Conservation (phyloP, 2,329 filamentous ascomycete species). For the Tolypocladium ophioglossoides region DNA sequence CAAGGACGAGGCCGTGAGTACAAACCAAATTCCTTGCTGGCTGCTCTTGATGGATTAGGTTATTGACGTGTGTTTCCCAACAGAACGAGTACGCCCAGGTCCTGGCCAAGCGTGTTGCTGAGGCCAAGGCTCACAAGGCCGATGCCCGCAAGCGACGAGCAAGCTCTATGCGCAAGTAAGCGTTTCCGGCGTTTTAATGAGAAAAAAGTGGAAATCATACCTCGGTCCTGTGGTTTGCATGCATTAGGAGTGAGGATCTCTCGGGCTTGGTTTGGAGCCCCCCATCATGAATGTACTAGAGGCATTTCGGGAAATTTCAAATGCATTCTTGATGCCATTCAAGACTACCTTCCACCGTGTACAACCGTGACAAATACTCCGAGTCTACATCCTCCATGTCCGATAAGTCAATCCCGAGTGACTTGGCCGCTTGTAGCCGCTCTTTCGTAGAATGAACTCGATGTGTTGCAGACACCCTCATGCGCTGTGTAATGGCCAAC, state of each 20-base stretch:
- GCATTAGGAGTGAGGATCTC: slow-evolving; percentile 29
- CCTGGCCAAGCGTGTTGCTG: slow-evolving; percentile 91
- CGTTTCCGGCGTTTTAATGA: slow-evolving; percentile 22
- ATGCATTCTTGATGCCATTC: slow-evolving; percentile 16
- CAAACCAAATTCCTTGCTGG: not conserved
- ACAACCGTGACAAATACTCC: not conserved
- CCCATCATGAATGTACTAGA: slow-evolving; percentile 26
- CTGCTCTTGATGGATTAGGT: not conserved
- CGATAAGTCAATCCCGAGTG: no score
- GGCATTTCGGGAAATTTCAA: slow-evolving; percentile 23
- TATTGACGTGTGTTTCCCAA: slow-evolving; percentile 22
- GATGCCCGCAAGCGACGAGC: slow-evolving; percentile 95
- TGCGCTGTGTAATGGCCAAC: no score
- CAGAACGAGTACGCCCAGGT: slow-evolving; percentile 96
- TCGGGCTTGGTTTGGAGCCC: slow-evolving; percentile 17
- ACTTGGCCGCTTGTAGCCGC: no score
- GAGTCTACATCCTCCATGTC: not conserved
- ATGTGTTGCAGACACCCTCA: no score
- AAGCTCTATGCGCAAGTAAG: slow-evolving; percentile 88
- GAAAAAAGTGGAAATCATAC: slow-evolving; percentile 21
- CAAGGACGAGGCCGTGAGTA: slow-evolving; percentile 96
- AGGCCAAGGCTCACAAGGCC: slow-evolving; percentile 89
- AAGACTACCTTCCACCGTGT: not conserved
- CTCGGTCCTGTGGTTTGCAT: slow-evolving; percentile 25
- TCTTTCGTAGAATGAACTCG: not conserved